phyloP scores from a whole-genome alignment of 2,329 filamentous ascomycete genomes.

The Aspergillus latus region DNA sequence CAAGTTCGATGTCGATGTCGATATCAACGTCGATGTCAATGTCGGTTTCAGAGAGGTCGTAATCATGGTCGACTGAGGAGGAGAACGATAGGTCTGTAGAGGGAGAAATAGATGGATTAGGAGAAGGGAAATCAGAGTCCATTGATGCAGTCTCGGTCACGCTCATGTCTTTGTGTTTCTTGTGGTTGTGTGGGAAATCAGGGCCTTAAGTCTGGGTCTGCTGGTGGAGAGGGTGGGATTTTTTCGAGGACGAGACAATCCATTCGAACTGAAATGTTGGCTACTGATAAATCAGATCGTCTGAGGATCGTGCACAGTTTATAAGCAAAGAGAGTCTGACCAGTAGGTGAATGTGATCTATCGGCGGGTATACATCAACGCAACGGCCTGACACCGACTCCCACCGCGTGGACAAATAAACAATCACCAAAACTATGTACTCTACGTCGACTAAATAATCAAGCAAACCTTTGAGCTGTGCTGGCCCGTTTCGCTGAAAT shows the following conservation, averaged over 20 bases:
- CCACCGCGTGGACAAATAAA: not conserved
- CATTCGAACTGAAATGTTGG: not conserved
- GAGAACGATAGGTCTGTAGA: not conserved
- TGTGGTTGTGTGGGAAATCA: not conserved
- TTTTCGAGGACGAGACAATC: not conserved
- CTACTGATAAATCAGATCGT: not conserved
- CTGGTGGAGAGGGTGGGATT: not conserved
- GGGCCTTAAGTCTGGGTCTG: not conserved
- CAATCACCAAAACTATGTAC: not conserved
- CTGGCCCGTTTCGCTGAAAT: not conserved
- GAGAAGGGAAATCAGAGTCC: not conserved
- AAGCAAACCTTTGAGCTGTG: not conserved
- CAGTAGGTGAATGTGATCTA: not conserved
- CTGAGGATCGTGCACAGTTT: not conserved
- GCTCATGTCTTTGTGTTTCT: not conserved
- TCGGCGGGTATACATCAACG: constrained; percentile 1
- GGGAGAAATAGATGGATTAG: not conserved
- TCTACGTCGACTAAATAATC: not conserved
- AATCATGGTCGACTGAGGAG: not conserved
- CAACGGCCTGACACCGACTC: not conserved
- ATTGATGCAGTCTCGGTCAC: not conserved
- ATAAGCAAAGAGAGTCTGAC: not conserved
- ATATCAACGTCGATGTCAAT: not conserved
- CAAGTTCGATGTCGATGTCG: not conserved
- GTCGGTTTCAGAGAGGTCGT: not conserved